These are phyloP conservation scores for Xylaria intraflava DNA, from an alignment of 495 filamentous ascomycete genomes.

Conservation along the genomic window DNA sequence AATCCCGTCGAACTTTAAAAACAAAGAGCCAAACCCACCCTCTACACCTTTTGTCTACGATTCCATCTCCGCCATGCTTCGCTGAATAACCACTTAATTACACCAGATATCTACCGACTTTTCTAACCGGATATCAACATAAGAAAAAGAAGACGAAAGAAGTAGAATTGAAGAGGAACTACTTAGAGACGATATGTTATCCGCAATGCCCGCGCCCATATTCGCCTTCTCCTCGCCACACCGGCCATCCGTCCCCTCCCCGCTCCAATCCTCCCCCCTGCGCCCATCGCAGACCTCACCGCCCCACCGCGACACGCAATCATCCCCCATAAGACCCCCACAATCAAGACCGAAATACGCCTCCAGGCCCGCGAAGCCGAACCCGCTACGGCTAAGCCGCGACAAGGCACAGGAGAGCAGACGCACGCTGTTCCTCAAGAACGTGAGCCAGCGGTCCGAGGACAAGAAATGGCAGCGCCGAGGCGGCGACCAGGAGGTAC, in stretches of 20 bases:
- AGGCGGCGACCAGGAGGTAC: conserved; percentile 72
- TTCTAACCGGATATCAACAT: not conserved
- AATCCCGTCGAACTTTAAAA: no score
- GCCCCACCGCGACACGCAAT: conserved; percentile 27
- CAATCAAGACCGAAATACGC: conserved; percentile 26
- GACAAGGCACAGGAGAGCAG: conserved; percentile 48
- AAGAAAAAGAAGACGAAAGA: not conserved
- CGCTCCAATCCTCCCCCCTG: conserved; percentile 29
- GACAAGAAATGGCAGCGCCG: conserved; percentile 58
- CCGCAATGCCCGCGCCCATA: conserved; percentile 20
- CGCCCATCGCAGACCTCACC: conserved; percentile 24
- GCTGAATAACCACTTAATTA: no score
- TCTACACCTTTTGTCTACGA: no score
- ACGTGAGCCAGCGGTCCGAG: conserved; percentile 65
- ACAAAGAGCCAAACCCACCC: no score
- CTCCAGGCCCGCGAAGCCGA: conserved; percentile 26
- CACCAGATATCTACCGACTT: no score
- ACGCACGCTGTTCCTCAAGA: conserved; percentile 65
- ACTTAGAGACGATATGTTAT: conserved; percentile 22
- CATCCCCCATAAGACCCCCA: conserved; percentile 26
- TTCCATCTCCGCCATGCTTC: no score
- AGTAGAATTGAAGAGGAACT: not conserved
- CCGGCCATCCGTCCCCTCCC: conserved; percentile 25
- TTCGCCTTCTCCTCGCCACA: conserved; percentile 28
- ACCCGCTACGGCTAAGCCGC: conserved; percentile 32